These are phyloP conservation scores for Erythrobasidium hasegawianum DNA, from an alignment of 1,284 basidiomycete genomes.

Conservation along the genomic window DNA sequence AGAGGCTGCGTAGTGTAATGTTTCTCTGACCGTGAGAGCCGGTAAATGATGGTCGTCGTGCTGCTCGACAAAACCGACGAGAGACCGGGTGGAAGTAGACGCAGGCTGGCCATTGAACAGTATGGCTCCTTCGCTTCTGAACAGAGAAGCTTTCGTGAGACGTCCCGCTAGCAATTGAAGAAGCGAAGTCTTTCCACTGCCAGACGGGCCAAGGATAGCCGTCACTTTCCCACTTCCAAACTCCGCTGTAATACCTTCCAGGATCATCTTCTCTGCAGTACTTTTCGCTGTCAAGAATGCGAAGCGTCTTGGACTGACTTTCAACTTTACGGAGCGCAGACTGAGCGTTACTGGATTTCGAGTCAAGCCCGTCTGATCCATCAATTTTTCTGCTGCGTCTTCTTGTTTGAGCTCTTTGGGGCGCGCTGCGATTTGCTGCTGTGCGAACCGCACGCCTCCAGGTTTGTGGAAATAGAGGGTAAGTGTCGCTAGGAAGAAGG, in stretches of 20 bases:
- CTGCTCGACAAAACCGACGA: slow-evolving; percentile 57
- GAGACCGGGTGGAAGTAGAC: slow-evolving; percentile 45
- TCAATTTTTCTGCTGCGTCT: slow-evolving; percentile 47
- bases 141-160: slow-evolving; percentile 48
- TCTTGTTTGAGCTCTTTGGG: slow-evolving; percentile 41
- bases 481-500: slow-evolving; percentile 48
- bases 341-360: not conserved
- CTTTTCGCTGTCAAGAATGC: slow-evolving; percentile 31
- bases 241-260: slow-evolving; percentile 51
- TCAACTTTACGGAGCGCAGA: not conserved
- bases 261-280: slow-evolving; percentile 49
- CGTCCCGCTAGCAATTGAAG: slow-evolving; percentile 54
- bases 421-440: not conserved
- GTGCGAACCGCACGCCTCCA: slow-evolving; percentile 45
- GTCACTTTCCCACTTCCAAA: slow-evolving; percentile 55
- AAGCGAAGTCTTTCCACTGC: slow-evolving; percentile 54
- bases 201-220: slow-evolving; percentile 50
- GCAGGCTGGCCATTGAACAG: slow-evolving; percentile 49
- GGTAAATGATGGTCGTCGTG: slow-evolving; percentile 56
- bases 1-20: slow-evolving; percentile 55
- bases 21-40: slow-evolving; percentile 53
- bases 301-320: not conserved
- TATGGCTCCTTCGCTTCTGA: slow-evolving; percentile 46
- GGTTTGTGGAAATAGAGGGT: slow-evolving; percentile 49
- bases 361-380: slow-evolving; percentile 39